phyloP scores from a whole-genome alignment of 1,284 basidiomycete genomes.

The Melampsora larici-populina region DNA sequence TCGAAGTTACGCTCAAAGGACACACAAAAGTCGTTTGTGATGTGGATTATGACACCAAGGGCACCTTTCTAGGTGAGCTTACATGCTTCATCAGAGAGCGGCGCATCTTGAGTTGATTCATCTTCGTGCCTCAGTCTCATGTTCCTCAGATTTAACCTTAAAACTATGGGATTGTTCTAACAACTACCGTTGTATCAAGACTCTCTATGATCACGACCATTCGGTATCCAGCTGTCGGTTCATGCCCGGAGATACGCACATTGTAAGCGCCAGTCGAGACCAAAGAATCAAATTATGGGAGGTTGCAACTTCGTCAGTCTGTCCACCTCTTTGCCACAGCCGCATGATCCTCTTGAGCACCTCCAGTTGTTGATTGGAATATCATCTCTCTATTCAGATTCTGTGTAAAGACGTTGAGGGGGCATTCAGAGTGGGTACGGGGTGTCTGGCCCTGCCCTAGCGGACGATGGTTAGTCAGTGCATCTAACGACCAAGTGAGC shows the following conservation, averaged over 20 bases:
- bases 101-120: background rate
- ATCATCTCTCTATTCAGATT: constrained; percentile 34
- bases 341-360: background rate
- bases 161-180: constrained; percentile 87
- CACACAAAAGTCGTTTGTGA: constrained; percentile 85
- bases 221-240: constrained; percentile 79
- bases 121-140: constrained; percentile 64
- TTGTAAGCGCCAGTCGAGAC: constrained; percentile 82
- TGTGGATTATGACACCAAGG: constrained; percentile 81
- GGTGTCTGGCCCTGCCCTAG: constrained; percentile 69
- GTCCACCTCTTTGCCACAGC: background rate
- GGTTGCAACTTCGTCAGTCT: constrained; percentile 69
- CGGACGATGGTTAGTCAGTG: constrained; percentile 69
- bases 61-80: constrained; percentile 68
- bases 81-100: background rate
- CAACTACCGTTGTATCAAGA: constrained; percentile 82
- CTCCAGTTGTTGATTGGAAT: background rate
- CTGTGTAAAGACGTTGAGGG: constrained; percentile 63
- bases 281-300: constrained; percentile 82
- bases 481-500: constrained; percentile 77
- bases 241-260: constrained; percentile 73
- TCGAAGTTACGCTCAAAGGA: constrained; percentile 84
- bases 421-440: constrained; percentile 71
- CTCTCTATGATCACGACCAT: constrained; percentile 84
- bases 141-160: constrained; percentile 82